These are phyloP conservation scores for Cryptococcus jaspeensis DNA, from an alignment of 1,284 basidiomycete genomes.

Conservation along the genomic window DNA sequence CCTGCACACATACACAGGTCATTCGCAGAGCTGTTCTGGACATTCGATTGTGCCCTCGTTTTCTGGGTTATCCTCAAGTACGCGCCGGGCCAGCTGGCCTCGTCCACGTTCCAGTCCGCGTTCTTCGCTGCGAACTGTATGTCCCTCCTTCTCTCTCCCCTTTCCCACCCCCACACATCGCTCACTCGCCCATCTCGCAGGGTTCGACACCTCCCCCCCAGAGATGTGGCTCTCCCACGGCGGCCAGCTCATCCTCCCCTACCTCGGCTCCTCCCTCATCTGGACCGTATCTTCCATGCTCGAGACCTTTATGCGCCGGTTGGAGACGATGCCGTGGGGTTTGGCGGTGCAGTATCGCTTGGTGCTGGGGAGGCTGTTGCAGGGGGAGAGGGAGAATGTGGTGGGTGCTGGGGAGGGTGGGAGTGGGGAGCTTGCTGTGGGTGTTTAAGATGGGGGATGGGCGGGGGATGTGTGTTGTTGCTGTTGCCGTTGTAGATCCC, in stretches of 20 bases:
- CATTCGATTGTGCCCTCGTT: constrained; percentile 34
- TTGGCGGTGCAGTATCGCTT: constrained; percentile 29
- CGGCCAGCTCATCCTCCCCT: constrained; percentile 31
- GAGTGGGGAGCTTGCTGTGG: background rate
- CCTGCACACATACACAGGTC: constrained; percentile 11
- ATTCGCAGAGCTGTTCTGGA: constrained; percentile 37
- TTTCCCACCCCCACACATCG: no score
- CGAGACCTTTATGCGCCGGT: constrained; percentile 28
- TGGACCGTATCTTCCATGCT: constrained; percentile 22
- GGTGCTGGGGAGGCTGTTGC: constrained; percentile 28
- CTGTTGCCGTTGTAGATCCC: background rate
- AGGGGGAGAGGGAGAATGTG: no score
- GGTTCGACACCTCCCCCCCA: constrained; percentile 30
- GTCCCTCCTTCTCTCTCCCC: no score
- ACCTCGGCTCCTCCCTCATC: constrained; percentile 26
- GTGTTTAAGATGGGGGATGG: background rate
- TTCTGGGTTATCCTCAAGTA: constrained; percentile 37
- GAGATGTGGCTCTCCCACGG: constrained; percentile 30
- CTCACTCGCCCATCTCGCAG: constrained; percentile 5
- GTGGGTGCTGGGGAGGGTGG: background rate
- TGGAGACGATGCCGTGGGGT: constrained; percentile 34
- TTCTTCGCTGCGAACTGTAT: constrained; percentile 33
- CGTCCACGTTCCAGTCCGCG: constrained; percentile 13
- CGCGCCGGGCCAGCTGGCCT: constrained; percentile 19
- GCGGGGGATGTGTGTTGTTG: background rate